Conservation (phyloP, 768 basidiomycete species). For the Sarcodon sp. region DNA sequence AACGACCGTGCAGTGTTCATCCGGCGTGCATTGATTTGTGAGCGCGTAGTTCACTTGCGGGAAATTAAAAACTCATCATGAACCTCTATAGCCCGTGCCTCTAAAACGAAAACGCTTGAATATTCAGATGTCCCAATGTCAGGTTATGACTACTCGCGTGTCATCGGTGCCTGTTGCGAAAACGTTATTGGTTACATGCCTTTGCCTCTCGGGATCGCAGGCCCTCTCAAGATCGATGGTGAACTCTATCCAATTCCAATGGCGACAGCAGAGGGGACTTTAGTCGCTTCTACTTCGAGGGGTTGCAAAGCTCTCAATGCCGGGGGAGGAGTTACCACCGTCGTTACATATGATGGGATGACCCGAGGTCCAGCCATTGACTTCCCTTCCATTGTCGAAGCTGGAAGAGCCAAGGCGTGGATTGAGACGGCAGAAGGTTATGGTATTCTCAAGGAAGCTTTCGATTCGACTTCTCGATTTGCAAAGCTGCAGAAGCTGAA, state of each 20-base stretch:
- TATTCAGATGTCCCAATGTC: constrained; percentile 68
- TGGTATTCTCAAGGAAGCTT: constrained; percentile 62
- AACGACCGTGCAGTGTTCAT: constrained; percentile 79
- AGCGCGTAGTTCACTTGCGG: constrained; percentile 20
- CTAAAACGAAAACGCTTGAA: constrained; percentile 76
- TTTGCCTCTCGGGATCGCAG: constrained; percentile 90
- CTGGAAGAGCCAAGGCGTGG: constrained; percentile 82
- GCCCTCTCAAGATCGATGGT: constrained; percentile 88
- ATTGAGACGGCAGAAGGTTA: constrained; percentile 77
- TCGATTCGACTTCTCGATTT: constrained; percentile 91
- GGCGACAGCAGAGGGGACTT: constrained; percentile 99
- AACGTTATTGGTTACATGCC: constrained; percentile 98
- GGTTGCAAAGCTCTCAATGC: constrained; percentile 97
- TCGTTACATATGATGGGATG: constrained; percentile 88
- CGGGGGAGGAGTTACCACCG: constrained; percentile 90
- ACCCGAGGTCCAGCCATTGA: constrained; percentile 98
- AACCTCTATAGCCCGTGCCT: constrained; percentile 59
- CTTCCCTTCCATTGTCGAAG: constrained; percentile 71
- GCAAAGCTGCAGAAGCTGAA: constrained; percentile 79
- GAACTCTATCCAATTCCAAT: constrained; percentile 83
- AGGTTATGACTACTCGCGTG: constrained; percentile 87
- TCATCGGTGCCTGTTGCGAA: constrained; percentile 96
- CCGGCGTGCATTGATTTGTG: constrained; percentile 82
- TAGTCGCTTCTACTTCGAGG: constrained; percentile 94
- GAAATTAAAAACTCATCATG: not conserved